A percentile compares a stretch with the other conserved stretches of the same genome.
phyloP scores from a whole-genome alignment of 805 yeast genomes.

The Komagataella mondaviorum region DNA sequence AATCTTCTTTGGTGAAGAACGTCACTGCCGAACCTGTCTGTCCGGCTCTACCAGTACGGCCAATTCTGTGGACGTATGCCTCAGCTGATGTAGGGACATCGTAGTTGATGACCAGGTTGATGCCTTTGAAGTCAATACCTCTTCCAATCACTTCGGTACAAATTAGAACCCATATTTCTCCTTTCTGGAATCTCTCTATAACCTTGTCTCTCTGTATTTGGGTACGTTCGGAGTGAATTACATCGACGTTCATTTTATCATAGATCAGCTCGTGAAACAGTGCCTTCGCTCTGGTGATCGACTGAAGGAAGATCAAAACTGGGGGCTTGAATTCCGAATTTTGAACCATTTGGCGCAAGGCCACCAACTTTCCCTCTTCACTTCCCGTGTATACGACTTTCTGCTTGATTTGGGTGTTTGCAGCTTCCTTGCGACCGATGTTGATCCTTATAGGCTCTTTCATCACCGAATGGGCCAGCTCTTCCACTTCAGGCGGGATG shows the following conservation, averaged over 20 bases:
- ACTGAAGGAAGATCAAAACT: conserved; percentile 80
- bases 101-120: conserved; percentile 86
- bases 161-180: conserved; percentile 91
- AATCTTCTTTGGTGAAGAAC: conserved; percentile 84
- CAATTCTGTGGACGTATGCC: conserved; percentile 93
- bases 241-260: conserved; percentile 88
- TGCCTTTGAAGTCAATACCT: conserved; percentile 96
- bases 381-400: conserved; percentile 75
- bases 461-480: conserved; percentile 78
- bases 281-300: conserved; percentile 89
- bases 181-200: conserved; percentile 73
- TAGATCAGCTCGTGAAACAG: conserved; percentile 84
- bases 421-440: conserved; percentile 91
- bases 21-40: conserved; percentile 80
- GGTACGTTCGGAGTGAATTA: conserved; percentile 90
- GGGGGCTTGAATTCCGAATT: conserved; percentile 87
- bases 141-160: conserved; percentile 94
- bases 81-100: conserved; percentile 94
- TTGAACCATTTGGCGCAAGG: conserved; percentile 77
- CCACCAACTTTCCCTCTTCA: conserved; percentile 91
- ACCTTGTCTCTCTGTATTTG: conserved; percentile 76
- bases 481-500: conserved; percentile 86
- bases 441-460: conserved; percentile 72
- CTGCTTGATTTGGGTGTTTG: conserved; percentile 74
- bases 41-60: conserved; percentile 97